Evolutionary conservation across 2,329 filamentous ascomycete species (phyloP).

Genomic region (Cephalotrichum gorgonifer): DNA sequence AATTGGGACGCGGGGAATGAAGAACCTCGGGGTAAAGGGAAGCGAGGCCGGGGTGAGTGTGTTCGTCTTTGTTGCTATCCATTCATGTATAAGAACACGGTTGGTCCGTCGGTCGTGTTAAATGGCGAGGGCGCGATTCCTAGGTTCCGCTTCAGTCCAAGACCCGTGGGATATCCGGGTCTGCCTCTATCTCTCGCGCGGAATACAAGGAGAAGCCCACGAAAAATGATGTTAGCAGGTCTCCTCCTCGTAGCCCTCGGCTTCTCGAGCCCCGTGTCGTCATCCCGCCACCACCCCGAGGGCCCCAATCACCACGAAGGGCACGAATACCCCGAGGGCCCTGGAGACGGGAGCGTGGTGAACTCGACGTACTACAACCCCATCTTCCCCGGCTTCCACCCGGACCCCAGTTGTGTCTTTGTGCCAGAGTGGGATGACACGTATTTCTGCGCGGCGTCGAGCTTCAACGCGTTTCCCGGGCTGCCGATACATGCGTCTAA

Average conservation of each 20-base stretch:
- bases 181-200: too few relatives aligned
- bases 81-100: too few relatives aligned
- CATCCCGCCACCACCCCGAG: too few relatives aligned
- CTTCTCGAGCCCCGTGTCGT: not conserved
- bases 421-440: conserved; percentile 26
- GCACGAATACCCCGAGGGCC: not conserved
- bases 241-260: not conserved
- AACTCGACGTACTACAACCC: conserved; percentile 27
- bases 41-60: not conserved
- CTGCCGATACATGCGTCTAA: conserved; percentile 41
- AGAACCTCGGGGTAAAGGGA: not conserved
- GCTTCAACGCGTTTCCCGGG: conserved; percentile 41
- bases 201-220: too few relatives aligned
- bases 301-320: too few relatives aligned
- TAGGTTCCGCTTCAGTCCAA: not conserved
- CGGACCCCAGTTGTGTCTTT: conserved; percentile 35
- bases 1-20: not conserved
- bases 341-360: not conserved
- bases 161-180: too few relatives aligned
- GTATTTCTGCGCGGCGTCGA: conserved; percentile 41
- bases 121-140: not conserved
- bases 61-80: too few relatives aligned
- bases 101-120: too few relatives aligned
- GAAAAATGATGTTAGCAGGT: not conserved
- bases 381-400: conserved; percentile 37